These are phyloP conservation scores for Sergeia podlipaevii DNA, from an alignment of 208 protist species.

Conservation along the genomic window DNA sequence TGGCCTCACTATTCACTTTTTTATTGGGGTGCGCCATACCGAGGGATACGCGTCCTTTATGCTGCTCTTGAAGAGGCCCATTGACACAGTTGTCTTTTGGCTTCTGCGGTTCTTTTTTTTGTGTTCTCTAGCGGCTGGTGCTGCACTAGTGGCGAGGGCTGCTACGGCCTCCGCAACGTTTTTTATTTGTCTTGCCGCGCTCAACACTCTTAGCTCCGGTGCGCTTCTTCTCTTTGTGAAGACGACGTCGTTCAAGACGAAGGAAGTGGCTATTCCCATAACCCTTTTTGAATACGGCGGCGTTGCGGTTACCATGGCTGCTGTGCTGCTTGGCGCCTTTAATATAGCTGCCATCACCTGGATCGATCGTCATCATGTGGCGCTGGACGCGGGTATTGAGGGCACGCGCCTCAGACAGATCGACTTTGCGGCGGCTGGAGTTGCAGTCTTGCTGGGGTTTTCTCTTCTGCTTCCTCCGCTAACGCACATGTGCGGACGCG, in stretches of 20 bases:
- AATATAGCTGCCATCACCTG: not conserved
- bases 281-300: slow-evolving; percentile 36
- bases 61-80: slow-evolving; percentile 11
- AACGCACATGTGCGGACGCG: slow-evolving; percentile 28
- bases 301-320: slow-evolving; percentile 20
- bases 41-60: slow-evolving; percentile 27
- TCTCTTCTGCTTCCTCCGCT: slow-evolving; percentile 35
- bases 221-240: slow-evolving; percentile 53
- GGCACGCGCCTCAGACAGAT: slow-evolving; percentile 25
- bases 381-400: slow-evolving; percentile 12
- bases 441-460: slow-evolving; percentile 33
- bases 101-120: slow-evolving; percentile 26
- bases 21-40: slow-evolving; percentile 33
- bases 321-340: slow-evolving; percentile 3
- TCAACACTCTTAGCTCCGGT: slow-evolving; percentile 22
- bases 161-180: slow-evolving; percentile 15
- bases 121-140: slow-evolving; percentile 8
- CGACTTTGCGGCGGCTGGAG: slow-evolving; percentile 20
- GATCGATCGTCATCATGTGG: slow-evolving; percentile 1
- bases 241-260: slow-evolving; percentile 25
- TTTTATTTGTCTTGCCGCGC: slow-evolving; percentile 17
- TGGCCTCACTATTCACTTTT: slow-evolving; percentile 36
- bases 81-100: slow-evolving; percentile 47
- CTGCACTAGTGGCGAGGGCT: slow-evolving; percentile 11
- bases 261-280: slow-evolving; percentile 4